Conservation (phyloP, 164 flowering plant genomes). For the Magnolia officinalis region DNA sequence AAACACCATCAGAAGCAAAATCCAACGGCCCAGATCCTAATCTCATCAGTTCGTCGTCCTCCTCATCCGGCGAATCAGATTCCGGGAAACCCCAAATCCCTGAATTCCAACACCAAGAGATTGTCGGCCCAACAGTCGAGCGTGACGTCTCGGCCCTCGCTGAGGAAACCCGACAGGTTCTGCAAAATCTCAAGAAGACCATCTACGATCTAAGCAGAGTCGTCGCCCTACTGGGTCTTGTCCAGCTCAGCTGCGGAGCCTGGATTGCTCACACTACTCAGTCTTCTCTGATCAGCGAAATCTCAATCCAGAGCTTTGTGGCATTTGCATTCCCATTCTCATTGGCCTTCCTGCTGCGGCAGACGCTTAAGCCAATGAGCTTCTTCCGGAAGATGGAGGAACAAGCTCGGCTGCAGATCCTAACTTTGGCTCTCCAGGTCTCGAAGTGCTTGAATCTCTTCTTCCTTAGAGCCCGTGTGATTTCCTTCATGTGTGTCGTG, state of each 20-base stretch:
- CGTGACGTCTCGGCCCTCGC: constrained; percentile 33
- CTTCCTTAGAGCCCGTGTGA: constrained; percentile 52
- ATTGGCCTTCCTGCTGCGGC: constrained; percentile 64
- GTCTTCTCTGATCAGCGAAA: constrained; percentile 39
- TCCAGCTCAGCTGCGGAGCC: constrained; percentile 74
- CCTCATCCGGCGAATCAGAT: constrained; percentile 1
- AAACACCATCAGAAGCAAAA: neutral
- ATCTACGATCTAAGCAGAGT: constrained; percentile 62
- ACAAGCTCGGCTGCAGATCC: constrained; percentile 75
- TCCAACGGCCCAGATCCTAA: neutral
- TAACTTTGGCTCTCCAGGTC: constrained; percentile 70
- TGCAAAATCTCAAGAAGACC: constrained; percentile 55
- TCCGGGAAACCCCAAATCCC: constrained; percentile 1
- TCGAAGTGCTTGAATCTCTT: constrained; percentile 62
- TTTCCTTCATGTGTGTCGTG: constrained; percentile 42
- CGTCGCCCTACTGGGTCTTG: constrained; percentile 58
- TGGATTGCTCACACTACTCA: constrained; percentile 55
- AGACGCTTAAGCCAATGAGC: constrained; percentile 59
- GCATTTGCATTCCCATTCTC: constrained; percentile 81
- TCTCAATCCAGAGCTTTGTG: constrained; percentile 48
- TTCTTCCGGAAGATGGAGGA: constrained; percentile 95
- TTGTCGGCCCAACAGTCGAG: constrained; percentile 35
- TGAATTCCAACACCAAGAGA: constrained; percentile 31
- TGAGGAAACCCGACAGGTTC: constrained; percentile 43
- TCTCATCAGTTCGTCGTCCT: neutral